phyloP scores from a whole-genome alignment of 768 basidiomycete species.

The Obba rivulosa region DNA sequence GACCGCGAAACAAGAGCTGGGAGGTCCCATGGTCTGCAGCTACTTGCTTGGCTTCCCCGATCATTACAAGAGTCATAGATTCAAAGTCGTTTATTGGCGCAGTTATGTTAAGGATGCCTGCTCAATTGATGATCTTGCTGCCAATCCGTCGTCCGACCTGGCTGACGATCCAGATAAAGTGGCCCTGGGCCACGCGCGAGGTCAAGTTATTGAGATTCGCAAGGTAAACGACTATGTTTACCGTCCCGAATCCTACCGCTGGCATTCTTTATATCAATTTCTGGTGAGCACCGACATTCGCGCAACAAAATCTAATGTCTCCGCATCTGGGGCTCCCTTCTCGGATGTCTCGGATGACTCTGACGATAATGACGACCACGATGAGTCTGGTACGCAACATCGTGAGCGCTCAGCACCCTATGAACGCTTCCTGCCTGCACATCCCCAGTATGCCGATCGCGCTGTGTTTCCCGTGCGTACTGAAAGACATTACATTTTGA shows the following conservation, averaged over 20 bases:
- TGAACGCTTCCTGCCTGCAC: slow-evolving; percentile 10
- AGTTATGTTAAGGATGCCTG: slow-evolving; percentile 12
- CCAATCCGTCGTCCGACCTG: background rate
- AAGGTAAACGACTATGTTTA: slow-evolving; percentile 10
- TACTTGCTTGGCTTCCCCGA: slow-evolving; percentile 33
- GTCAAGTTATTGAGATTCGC: background rate
- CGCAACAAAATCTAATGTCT: no score
- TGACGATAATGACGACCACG: no score
- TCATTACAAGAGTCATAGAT: slow-evolving; percentile 31
- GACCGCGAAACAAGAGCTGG: slow-evolving; percentile 31
- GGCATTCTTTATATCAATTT: no score
- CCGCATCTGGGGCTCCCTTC: no score
- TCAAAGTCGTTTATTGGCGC: slow-evolving; percentile 30
- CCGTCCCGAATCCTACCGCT: no score
- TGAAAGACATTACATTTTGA: slow-evolving; percentile 3
- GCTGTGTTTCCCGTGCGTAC: slow-evolving; percentile 4
- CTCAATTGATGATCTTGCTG: slow-evolving; percentile 11
- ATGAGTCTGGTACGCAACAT: no score
- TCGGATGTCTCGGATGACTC: no score
- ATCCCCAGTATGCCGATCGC: slow-evolving; percentile 21
- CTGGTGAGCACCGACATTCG: no score
- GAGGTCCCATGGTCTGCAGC: slow-evolving; percentile 30
- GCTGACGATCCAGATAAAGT: background rate
- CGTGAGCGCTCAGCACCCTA: no score
- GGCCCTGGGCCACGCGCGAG: background rate